A percentile compares a stretch with the other conserved stretches of the same genome.
Evolutionary conservation across 768 basidiomycete genomes (phyloP).

Genomic region (Boletus eberwhitei): DNA sequence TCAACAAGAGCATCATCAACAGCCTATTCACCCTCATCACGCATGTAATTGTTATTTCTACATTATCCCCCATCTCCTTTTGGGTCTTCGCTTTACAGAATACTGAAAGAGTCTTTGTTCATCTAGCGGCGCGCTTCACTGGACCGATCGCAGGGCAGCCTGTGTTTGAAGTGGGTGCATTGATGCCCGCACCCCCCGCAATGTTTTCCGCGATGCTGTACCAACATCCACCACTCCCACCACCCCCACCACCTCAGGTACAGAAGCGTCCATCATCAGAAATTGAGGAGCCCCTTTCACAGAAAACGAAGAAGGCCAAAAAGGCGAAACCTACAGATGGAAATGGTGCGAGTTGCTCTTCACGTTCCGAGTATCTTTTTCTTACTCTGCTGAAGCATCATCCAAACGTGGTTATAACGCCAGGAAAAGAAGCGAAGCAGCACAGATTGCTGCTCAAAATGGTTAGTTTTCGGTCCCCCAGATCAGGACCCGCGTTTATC

Average conservation of each 20-base stretch:
- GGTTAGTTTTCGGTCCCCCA: constrained; percentile 38
- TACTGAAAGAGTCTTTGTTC: constrained; percentile 54
- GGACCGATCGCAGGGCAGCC: constrained; percentile 30
- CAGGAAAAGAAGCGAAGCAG: constrained; percentile 71
- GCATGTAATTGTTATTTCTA: constrained; percentile 32
- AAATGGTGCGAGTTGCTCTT: constrained; percentile 26
- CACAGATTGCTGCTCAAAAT: constrained; percentile 60
- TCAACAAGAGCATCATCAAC: constrained; percentile 34
- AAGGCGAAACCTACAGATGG: constrained; percentile 36
- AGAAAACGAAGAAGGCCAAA: constrained; percentile 48
- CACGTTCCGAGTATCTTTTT: constrained; percentile 4
- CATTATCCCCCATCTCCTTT: constrained; percentile 17
- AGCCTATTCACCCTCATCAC: constrained; percentile 28
- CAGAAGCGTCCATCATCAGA: constrained; percentile 39
- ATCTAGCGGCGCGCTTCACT: constrained; percentile 51
- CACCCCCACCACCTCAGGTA: constrained; percentile 25
- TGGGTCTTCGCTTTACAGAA: constrained; percentile 40
- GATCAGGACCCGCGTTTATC: constrained; percentile 15
- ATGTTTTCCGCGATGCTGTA: constrained; percentile 30
- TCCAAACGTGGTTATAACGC: constrained; percentile 68
- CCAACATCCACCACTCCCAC: constrained; percentile 26
- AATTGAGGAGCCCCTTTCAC: constrained; percentile 39
- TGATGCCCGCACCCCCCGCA: constrained; percentile 29
- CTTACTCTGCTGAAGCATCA: constrained; percentile 27
- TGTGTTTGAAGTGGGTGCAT: constrained; percentile 33